phyloP scores from a whole-genome alignment of 1,284 basidiomycete genomes.

The Marasmius tenuissimus region DNA sequence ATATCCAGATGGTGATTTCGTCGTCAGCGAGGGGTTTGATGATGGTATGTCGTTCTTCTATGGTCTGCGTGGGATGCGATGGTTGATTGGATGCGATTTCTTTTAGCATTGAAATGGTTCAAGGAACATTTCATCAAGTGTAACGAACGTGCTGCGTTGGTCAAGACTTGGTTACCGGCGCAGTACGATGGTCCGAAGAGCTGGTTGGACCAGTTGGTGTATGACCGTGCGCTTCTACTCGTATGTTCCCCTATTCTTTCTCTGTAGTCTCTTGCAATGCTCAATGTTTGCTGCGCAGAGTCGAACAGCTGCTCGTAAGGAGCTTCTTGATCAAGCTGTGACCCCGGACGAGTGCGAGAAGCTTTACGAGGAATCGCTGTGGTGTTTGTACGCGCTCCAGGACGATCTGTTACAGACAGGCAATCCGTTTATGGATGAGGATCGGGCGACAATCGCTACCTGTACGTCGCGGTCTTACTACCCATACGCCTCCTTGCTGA shows the following conservation, averaged over 20 bases:
- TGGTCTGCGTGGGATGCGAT: background rate
- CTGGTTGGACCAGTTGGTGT: conserved; percentile 80
- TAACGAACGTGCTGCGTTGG: conserved; percentile 69
- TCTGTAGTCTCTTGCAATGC: background rate
- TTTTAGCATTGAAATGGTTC: conserved; percentile 70
- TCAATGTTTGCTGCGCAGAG: conserved; percentile 53
- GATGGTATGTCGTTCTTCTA: conserved; percentile 50
- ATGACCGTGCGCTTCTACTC: conserved; percentile 72
- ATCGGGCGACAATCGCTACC: conserved; percentile 76
- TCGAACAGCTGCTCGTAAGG: conserved; percentile 88
- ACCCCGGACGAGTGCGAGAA: conserved; percentile 85
- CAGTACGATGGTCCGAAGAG: conserved; percentile 71
- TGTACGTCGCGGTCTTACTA: conserved; percentile 49
- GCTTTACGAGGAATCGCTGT: conserved; percentile 92
- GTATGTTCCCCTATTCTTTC: conserved; percentile 35
- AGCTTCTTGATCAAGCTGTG: conserved; percentile 80
- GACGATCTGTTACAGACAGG: conserved; percentile 87
- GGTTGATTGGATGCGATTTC: conserved; percentile 6
- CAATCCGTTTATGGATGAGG: conserved; percentile 84
- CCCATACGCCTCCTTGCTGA: background rate
- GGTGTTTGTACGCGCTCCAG: conserved; percentile 89
- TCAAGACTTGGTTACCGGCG: conserved; percentile 80
- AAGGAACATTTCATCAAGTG: conserved; percentile 78
- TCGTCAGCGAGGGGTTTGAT: conserved; percentile 74
- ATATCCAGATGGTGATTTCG: conserved; percentile 69